Evolutionary conservation across 1,284 basidiomycete genomes (phyloP), one percentile per base, ranked within the genome.

Genomic region (Mycena sp.): DNA sequence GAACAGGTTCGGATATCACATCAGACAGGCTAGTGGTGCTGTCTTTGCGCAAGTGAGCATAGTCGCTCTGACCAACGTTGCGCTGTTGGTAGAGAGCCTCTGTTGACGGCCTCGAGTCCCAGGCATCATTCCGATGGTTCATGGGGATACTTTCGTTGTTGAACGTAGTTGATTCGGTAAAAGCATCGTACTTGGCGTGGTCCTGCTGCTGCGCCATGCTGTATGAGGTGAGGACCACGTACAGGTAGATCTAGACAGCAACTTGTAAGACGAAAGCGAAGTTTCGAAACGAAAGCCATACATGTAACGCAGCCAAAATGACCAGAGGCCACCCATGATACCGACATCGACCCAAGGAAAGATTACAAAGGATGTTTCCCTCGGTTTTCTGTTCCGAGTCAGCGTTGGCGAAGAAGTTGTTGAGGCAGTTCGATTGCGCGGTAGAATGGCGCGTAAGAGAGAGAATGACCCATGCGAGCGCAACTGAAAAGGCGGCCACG

Each of bases 331-430:
- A 21, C 84, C 91, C 94, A 97, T 96, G 65, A 97, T 80, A 37
- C 95, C 95, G n/a, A 97, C 80, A 72, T 93, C 91, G 6, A 93
- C 91, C 94, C 94, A 97, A 7, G 94, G 83, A 73, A 97, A 95
- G 57, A 96, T 90, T 83, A 78, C 95, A 97, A 17, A 97, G 81
- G 1, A 84, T 87, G 48, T 88, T 76, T 9, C 86, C 89, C 75
- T 92, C 86, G 37, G 81, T 77, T 44, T 81, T 75, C 25, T 71
- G 67, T 3, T 78, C 79, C 12, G 76, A 67, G 45, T 58, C 61
- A 35, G 77, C 73, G 12, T 80, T 77, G 26, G 76, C 68, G 59
- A 89, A 92, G 80, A 89, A 93, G 53, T 85, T 79, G 4, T 73
- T 71, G 64, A 90, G 77, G 75, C 95, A 98, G 7, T 83, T 81